These are phyloP conservation scores for Phlyctochytrium bullatum DNA, from an alignment of 192 early-diverging fungal species.

Conservation along the genomic window DNA sequence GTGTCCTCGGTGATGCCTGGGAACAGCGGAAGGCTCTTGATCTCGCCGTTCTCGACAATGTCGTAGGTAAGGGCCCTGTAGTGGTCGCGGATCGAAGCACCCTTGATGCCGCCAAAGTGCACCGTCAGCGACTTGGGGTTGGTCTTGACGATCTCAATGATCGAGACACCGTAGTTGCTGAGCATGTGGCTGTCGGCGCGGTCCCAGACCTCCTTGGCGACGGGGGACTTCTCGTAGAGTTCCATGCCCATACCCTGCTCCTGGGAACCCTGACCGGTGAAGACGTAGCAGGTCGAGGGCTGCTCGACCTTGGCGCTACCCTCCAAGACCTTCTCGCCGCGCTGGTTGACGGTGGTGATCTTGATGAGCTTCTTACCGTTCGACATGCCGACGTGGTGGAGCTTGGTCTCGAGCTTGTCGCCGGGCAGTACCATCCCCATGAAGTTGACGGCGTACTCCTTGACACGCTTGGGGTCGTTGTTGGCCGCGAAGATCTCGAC, in stretches of 20 bases:
- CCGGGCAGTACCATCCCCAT: conserved; percentile 91
- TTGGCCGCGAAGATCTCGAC: conserved; percentile 94
- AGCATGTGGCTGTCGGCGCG: conserved; percentile 84
- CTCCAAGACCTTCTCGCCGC: conserved; percentile 75
- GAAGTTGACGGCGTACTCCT: conserved; percentile 82
- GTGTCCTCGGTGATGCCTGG: conserved; percentile 75
- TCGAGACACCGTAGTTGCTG: conserved; percentile 82
- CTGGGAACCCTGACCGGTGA: conserved; percentile 96
- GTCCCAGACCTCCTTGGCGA: conserved; percentile 89
- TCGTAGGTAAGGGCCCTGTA: conserved; percentile 94
- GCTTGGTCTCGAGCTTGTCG: conserved; percentile 85
- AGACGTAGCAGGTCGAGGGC: conserved; percentile 85
- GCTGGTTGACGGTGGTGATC: conserved; percentile 84
- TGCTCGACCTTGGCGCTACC: conserved; percentile 94
- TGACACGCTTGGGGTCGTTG: conserved; percentile 85
- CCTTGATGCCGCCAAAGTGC: conserved; percentile 85
- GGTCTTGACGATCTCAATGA: conserved; percentile 83
- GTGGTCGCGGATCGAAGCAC: conserved; percentile 74
- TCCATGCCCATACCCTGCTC: conserved; percentile 96
- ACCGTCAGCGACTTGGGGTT: conserved; percentile 84
- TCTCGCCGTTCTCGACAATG: conserved; percentile 69
- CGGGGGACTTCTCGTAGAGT: conserved; percentile 75
- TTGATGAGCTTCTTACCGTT: conserved; percentile 95
- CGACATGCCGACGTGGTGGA: conserved; percentile 91
- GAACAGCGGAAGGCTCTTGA: conserved; percentile 82